phyloP scores from a whole-genome alignment of 2,329 filamentous ascomycete genomes.

The Pseudodiploospora longispora region DNA sequence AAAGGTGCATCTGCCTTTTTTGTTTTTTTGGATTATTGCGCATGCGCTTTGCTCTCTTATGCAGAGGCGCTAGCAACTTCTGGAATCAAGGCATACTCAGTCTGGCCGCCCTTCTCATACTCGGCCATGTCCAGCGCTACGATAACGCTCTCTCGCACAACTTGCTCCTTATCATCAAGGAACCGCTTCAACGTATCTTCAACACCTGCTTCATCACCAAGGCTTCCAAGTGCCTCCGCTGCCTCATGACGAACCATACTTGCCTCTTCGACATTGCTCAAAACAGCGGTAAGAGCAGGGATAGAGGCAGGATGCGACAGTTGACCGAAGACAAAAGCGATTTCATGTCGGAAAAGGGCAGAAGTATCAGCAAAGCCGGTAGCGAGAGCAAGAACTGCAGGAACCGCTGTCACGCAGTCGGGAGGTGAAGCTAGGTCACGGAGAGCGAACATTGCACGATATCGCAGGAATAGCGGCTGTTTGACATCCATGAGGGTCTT shows the following conservation, averaged over 20 bases:
- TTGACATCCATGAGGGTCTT: constrained; percentile 69
- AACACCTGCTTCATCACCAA: constrained; percentile 89
- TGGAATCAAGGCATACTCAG: constrained; percentile 88
- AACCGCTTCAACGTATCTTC: constrained; percentile 78
- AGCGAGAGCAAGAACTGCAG: constrained; percentile 80
- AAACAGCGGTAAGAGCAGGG: constrained; percentile 69
- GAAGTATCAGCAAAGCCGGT: constrained; percentile 79
- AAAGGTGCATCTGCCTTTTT: neutral
- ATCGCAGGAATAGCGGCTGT: constrained; percentile 79
- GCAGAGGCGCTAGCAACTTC: constrained; percentile 40
- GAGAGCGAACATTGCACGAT: constrained; percentile 96
- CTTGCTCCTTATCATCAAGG: constrained; percentile 81
- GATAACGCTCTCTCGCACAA: constrained; percentile 89
- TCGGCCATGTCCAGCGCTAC: constrained; percentile 98
- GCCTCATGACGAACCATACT: constrained; percentile 98
- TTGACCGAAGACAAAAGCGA: constrained; percentile 97
- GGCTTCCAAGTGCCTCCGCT: constrained; percentile 86
- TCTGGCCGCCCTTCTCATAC: constrained; percentile 81
- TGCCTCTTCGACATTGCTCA: constrained; percentile 72
- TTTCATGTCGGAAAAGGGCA: constrained; percentile 92
- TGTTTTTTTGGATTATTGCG: neutral
- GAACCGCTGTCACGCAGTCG: constrained; percentile 77
- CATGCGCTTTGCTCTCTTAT: constrained; percentile 17
- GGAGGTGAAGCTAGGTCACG: constrained; percentile 91
- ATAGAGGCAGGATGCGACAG: constrained; percentile 95